Percentiles rank a stretch among this genome's conserved stretches.
phyloP scores from a whole-genome alignment of 2,329 filamentous ascomycete genomes.

The Nannizziopsis barbatae region DNA sequence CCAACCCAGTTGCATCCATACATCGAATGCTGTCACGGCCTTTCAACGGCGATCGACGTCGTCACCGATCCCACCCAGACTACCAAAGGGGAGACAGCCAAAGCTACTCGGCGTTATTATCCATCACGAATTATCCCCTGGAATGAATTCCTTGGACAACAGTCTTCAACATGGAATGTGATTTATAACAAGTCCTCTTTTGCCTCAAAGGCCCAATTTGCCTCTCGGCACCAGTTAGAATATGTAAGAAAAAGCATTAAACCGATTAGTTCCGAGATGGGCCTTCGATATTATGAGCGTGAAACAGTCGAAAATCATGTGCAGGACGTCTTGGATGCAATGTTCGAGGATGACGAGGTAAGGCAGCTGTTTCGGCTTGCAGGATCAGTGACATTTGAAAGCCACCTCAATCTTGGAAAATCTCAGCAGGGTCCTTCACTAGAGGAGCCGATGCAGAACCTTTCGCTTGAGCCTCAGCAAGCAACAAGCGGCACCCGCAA shows the following conservation, averaged over 20 bases:
- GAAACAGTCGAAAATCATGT: conserved; percentile 31
- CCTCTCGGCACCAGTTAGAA: conserved; percentile 12
- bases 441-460: too few species aligned
- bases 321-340: conserved; percentile 24
- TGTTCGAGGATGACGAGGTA: conserved; percentile 22
- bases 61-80: conserved; percentile 13
- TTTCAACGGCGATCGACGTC: conserved; percentile 12
- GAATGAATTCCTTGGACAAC: conserved; percentile 7
- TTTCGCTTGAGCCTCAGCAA: too few species aligned
- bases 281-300: conserved; percentile 28
- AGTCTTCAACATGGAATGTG: conserved; percentile 10
- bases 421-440: too few species aligned
- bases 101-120: conserved; percentile 12
- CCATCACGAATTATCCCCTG: conserved; percentile 12
- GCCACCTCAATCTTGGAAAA: too few species aligned
- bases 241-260: conserved; percentile 16
- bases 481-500: too few species aligned
- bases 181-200: conserved; percentile 10
- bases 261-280: conserved; percentile 29
- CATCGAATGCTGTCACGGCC: conserved; percentile 10
- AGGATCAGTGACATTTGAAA: too few species aligned
- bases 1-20: not conserved
- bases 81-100: conserved; percentile 14
- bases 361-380: too few species aligned
- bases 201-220: conserved; percentile 8